Evolutionary conservation across 495 filamentous ascomycete species (phyloP).

Genomic region (Pseudomonodictys pantanalensis): DNA sequence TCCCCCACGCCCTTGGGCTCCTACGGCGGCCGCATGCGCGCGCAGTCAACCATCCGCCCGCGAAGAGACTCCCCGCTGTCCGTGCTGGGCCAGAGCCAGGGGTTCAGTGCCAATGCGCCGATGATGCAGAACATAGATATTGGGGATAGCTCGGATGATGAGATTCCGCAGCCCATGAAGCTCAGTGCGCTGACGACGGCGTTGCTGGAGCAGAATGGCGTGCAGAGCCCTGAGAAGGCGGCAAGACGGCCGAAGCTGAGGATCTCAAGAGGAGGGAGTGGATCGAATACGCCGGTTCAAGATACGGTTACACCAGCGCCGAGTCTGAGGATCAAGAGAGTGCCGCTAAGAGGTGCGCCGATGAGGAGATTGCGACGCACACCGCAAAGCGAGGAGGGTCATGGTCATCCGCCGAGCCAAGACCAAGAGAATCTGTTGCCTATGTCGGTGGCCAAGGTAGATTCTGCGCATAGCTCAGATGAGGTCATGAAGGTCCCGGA

Average conservation of each 20-base stretch:
- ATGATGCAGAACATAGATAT: slow-evolving; percentile 40
- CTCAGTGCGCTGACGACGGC: slow-evolving; percentile 44
- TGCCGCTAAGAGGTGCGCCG: slow-evolving; percentile 30
- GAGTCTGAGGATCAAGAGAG: slow-evolving; percentile 32
- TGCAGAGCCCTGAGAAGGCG: slow-evolving; percentile 37
- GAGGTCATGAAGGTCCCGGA: slow-evolving; percentile 10
- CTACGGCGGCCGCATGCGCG: slow-evolving; percentile 26
- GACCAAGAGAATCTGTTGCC: slow-evolving; percentile 35
- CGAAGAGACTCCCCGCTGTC: slow-evolving; percentile 40
- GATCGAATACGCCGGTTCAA: slow-evolving; percentile 32
- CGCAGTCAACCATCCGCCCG: slow-evolving; percentile 23
- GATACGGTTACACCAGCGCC: slow-evolving; percentile 36
- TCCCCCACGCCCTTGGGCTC: slow-evolving; percentile 34
- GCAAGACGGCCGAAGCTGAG: slow-evolving; percentile 22
- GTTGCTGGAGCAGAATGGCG: slow-evolving; percentile 38
- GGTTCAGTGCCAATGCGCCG: slow-evolving; percentile 38
- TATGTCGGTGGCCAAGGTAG: slow-evolving; percentile 20
- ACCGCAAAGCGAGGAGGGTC: slow-evolving; percentile 34
- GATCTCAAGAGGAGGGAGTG: slow-evolving; percentile 24
- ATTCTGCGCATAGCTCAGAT: slow-evolving; percentile 3
- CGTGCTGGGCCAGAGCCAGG: slow-evolving; percentile 34
- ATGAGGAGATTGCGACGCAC: slow-evolving; percentile 32
- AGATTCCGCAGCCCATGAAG: slow-evolving; percentile 42
- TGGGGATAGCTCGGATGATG: slow-evolving; percentile 45
- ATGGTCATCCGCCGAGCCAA: slow-evolving; percentile 26